These are phyloP conservation scores for Bipolaris gigantea DNA, from an alignment of 2,329 filamentous ascomycete species.

Conservation along the genomic window DNA sequence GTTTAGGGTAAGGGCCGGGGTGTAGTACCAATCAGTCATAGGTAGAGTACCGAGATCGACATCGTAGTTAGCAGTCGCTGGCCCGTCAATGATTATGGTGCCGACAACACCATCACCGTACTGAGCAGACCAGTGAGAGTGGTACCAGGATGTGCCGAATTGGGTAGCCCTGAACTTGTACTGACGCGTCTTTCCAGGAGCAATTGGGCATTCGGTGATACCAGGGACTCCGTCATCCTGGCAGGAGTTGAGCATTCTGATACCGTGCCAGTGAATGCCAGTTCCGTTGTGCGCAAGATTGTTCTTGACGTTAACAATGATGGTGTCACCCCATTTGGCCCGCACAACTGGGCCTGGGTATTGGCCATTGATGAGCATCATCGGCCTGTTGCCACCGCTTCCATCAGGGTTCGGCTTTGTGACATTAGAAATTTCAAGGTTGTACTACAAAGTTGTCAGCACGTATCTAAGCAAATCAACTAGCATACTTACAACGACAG, in stretches of 20 bases:
- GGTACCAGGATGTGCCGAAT: slow-evolving; percentile 51
- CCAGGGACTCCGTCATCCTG: slow-evolving; percentile 61
- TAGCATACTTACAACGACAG: slow-evolving; percentile 29
- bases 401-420: slow-evolving; percentile 47
- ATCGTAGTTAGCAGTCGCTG: slow-evolving; percentile 54
- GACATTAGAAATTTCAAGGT: slow-evolving; percentile 47
- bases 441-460: slow-evolving; percentile 33
- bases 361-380: slow-evolving; percentile 55
- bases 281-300: slow-evolving; percentile 51
- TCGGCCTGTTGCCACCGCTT: slow-evolving; percentile 35
- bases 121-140: slow-evolving; percentile 48
- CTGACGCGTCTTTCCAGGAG: slow-evolving; percentile 59
- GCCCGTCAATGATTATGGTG: slow-evolving; percentile 47
- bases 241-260: slow-evolving; percentile 43
- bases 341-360: slow-evolving; percentile 62
- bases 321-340: slow-evolving; percentile 45
- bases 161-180: slow-evolving; percentile 61
- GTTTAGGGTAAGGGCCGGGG: slow-evolving; percentile 35
- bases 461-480: neutral
- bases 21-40: slow-evolving; percentile 65
- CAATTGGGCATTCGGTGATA: slow-evolving; percentile 64
- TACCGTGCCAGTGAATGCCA: slow-evolving; percentile 56
- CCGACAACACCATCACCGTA: slow-evolving; percentile 50
- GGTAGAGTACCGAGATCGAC: slow-evolving; percentile 63
- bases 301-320: slow-evolving; percentile 47